Evolutionary conservation across 805 yeast species (phyloP).

Genomic region (Candida yuanshanica): DNA sequence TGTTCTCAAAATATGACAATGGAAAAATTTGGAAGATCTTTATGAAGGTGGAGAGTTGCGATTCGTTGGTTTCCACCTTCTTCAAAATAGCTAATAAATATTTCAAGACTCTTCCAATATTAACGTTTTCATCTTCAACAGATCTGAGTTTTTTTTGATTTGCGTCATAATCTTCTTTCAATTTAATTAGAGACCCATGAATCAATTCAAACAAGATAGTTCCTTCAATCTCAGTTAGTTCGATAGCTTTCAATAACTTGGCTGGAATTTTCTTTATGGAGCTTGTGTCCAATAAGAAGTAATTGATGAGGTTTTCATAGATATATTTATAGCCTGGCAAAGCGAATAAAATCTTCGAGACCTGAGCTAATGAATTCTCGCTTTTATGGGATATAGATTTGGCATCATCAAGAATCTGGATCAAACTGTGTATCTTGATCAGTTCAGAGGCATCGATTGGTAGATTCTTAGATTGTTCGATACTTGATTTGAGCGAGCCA

Average conservation of each 20-base stretch:
- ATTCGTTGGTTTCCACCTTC: conserved; percentile 10
- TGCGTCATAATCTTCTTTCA: conserved; percentile 6
- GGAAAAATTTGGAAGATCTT: conserved; percentile 15
- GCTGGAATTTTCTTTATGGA: conserved; percentile 26
- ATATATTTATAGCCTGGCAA: conserved; percentile 7
- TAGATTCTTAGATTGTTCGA: conserved; percentile 23
- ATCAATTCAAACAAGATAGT: conserved; percentile 32
- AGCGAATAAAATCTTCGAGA: conserved; percentile 29
- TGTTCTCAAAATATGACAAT: conserved; percentile 18
- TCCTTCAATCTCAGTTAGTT: conserved; percentile 22
- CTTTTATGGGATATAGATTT: conserved; percentile 8
- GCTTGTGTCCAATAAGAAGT: conserved; percentile 39
- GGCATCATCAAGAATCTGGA: conserved; percentile 27
- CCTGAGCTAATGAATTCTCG: conserved; percentile 13
- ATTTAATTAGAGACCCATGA: conserved; percentile 29
- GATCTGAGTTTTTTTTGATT: conserved; percentile 5
- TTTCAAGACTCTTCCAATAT: conserved; percentile 10
- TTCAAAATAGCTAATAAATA: conserved; percentile 8
- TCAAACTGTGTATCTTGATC: conserved; percentile 25
- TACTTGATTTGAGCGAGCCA: conserved; percentile 29
- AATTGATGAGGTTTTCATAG: conserved; percentile 38
- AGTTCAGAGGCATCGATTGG: conserved; percentile 25
- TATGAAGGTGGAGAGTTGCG: conserved; percentile 12
- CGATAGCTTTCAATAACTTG: conserved; percentile 28
- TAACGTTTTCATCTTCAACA: conserved; percentile 12